phyloP scores from a whole-genome alignment of 768 basidiomycete genomes.

The Glaciozyma martinii region DNA sequence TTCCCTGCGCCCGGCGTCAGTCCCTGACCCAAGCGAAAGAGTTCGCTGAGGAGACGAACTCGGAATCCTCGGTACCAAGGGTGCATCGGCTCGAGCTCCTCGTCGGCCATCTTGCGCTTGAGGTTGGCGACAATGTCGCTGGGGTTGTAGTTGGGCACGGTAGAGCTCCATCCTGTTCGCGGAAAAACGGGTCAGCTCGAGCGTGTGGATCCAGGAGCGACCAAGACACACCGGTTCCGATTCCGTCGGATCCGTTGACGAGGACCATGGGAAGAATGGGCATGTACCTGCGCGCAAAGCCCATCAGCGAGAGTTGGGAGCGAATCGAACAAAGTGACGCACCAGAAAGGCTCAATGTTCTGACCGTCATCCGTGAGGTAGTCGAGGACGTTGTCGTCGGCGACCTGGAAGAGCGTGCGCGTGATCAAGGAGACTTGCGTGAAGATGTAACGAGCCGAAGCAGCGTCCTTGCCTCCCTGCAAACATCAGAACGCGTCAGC shows the following conservation, averaged over 20 bases:
- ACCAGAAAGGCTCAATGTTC: slow-evolving; percentile 79
- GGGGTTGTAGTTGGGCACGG: slow-evolving; percentile 85
- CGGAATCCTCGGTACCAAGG: slow-evolving; percentile 96
- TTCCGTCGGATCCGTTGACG: slow-evolving; percentile 92
- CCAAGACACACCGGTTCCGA: slow-evolving; percentile 68
- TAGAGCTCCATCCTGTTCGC: slow-evolving; percentile 80
- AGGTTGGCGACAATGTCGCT: slow-evolving; percentile 79
- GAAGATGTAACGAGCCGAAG: slow-evolving; percentile 91
- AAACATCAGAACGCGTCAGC: neutral
- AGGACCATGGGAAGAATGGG: slow-evolving; percentile 80
- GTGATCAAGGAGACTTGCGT: slow-evolving; percentile 69
- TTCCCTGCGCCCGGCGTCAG: slow-evolving; percentile 48
- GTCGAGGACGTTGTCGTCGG: slow-evolving; percentile 76
- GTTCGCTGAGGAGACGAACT: slow-evolving; percentile 32
- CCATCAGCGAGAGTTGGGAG: neutral
- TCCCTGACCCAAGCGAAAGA: neutral
- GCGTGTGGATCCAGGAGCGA: neutral
- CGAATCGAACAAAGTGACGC: neutral
- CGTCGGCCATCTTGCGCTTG: slow-evolving; percentile 71
- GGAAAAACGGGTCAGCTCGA: slow-evolving; percentile 6
- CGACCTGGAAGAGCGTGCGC: slow-evolving; percentile 65
- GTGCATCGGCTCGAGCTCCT: slow-evolving; percentile 73
- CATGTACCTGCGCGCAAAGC: slow-evolving; percentile 49
- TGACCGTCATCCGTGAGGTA: slow-evolving; percentile 77
- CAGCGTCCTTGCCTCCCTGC: slow-evolving; percentile 89